Conservation (phyloP, 192 early-diverging fungal genomes). For the Backusella psychrophila region DNA sequence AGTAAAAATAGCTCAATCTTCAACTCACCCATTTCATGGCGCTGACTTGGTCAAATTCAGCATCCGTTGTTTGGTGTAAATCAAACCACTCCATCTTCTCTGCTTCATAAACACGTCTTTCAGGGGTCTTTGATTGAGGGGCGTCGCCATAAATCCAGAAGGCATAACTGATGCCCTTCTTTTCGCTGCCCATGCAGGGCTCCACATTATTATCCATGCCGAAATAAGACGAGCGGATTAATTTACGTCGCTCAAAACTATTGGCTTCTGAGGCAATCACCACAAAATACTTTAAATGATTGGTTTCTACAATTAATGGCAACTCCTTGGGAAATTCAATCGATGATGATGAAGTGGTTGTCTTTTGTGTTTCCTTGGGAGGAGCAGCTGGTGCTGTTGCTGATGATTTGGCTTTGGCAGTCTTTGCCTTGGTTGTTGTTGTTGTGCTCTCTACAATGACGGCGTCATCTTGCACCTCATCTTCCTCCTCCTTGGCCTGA, state of each 20-base stretch:
- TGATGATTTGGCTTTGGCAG: neutral
- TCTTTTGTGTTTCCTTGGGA: neutral
- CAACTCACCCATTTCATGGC: slow-evolving; percentile 28
- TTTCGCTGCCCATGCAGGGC: slow-evolving; percentile 46
- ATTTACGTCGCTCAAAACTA: slow-evolving; percentile 38
- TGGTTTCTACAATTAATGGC: slow-evolving; percentile 28
- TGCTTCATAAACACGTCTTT: slow-evolving; percentile 35
- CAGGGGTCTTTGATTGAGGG: slow-evolving; percentile 27
- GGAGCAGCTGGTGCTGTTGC: neutral
- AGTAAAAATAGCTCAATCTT: neutral
- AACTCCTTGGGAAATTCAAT: neutral
- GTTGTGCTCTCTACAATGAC: neutral
- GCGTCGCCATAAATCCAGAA: slow-evolving; percentile 43
- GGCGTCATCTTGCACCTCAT: neutral
- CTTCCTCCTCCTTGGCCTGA: neutral
- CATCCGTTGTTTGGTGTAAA: slow-evolving; percentile 20
- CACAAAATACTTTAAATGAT: slow-evolving; percentile 46
- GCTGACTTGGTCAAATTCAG: slow-evolving; percentile 15
- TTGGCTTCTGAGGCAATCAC: slow-evolving; percentile 43
- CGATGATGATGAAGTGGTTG: neutral
- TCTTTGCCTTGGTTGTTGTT: neutral
- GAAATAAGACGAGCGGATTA: slow-evolving; percentile 53
- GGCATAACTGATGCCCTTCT: slow-evolving; percentile 37
- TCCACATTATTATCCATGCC: slow-evolving; percentile 50
- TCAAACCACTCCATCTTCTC: slow-evolving; percentile 58